These are phyloP conservation scores for Schwanniomyces sp. DNA, from an alignment of 805 yeast genomes.

Conservation along the genomic window DNA sequence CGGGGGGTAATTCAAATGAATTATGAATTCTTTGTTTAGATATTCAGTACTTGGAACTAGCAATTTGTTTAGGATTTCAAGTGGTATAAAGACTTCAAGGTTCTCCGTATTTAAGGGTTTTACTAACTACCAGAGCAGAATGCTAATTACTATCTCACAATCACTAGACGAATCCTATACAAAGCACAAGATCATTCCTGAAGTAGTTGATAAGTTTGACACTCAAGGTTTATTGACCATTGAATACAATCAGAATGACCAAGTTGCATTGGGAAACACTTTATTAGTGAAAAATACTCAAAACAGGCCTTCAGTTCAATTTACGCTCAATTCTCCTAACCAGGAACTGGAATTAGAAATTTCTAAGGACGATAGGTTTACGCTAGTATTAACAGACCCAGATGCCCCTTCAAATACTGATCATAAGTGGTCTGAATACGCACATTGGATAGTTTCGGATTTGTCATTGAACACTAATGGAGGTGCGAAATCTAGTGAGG, in stretches of 20 bases:
- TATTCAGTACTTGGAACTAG: conserved; percentile 3
- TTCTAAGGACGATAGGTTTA: conserved; percentile 52
- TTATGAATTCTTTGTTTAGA: conserved; percentile 5
- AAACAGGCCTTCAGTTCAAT: conserved; percentile 61
- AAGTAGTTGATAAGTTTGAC: conserved; percentile 48
- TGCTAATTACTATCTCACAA: conserved; percentile 55
- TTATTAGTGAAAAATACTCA: conserved; percentile 67
- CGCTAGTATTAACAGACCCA: conserved; percentile 85
- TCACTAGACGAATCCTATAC: conserved; percentile 51
- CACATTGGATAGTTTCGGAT: conserved; percentile 69
- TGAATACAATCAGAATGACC: conserved; percentile 53
- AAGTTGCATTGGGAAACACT: conserved; percentile 79
- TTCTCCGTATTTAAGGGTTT: neutral
- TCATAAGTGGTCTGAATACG: conserved; percentile 84
- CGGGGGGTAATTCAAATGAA: neutral
- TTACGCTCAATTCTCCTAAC: conserved; percentile 54
- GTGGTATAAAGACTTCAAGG: conserved; percentile 2
- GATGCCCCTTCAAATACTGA: conserved; percentile 88
- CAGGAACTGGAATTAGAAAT: conserved; percentile 44
- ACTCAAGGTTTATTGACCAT: conserved; percentile 62
- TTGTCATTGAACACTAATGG: conserved; percentile 43
- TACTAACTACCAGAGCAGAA: conserved; percentile 16
- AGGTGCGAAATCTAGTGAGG: conserved; percentile 9
- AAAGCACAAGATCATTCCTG: conserved; percentile 53
- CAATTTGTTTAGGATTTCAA: conserved; percentile 1